Percentiles rank a stretch among this genome's conserved stretches.
phyloP scores from a whole-genome alignment of 2,329 filamentous ascomycete species.

The Sporothrix euskadiensis region DNA sequence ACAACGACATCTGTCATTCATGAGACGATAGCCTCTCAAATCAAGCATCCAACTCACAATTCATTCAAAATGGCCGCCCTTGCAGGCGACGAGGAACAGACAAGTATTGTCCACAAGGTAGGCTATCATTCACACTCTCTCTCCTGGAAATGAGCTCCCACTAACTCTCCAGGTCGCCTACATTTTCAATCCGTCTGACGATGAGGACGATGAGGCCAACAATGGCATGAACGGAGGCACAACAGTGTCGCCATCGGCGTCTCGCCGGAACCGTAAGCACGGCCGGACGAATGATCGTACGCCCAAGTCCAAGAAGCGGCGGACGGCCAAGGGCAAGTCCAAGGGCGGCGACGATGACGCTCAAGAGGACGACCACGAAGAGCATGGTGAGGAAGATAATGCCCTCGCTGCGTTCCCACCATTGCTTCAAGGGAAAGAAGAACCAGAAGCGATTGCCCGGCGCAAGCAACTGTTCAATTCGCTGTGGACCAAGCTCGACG shows the following conservation, averaged over 20 bases:
- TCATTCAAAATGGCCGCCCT: constrained; percentile 6
- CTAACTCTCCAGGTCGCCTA: constrained; percentile 55
- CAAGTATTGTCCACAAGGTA: constrained; percentile 25
- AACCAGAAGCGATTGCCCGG: constrained; percentile 48
- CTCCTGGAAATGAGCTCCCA: neutral
- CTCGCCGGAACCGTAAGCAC: neutral
- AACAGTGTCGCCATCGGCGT: neutral
- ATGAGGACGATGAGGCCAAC: constrained; percentile 36
- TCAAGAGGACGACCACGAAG: neutral
- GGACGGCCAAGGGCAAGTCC: constrained; percentile 11
- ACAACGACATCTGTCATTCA: neutral
- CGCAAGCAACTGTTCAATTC: constrained; percentile 62
- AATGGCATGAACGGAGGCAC: neutral
- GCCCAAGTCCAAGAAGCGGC: constrained; percentile 14
- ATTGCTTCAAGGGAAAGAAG: constrained; percentile 58
- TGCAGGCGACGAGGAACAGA: constrained; percentile 17
- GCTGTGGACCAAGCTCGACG: constrained; percentile 65
- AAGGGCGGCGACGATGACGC: neutral
- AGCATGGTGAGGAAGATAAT: neutral
- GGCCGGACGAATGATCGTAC: neutral
- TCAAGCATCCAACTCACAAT: neutral
- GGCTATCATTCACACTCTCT: neutral
- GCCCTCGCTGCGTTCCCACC: constrained; percentile 47
- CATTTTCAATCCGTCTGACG: constrained; percentile 57
- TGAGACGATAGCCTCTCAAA: neutral